These are phyloP conservation scores for Hypoxylon sp. DNA, from an alignment of 2,329 filamentous ascomycete species.

Conservation along the genomic window DNA sequence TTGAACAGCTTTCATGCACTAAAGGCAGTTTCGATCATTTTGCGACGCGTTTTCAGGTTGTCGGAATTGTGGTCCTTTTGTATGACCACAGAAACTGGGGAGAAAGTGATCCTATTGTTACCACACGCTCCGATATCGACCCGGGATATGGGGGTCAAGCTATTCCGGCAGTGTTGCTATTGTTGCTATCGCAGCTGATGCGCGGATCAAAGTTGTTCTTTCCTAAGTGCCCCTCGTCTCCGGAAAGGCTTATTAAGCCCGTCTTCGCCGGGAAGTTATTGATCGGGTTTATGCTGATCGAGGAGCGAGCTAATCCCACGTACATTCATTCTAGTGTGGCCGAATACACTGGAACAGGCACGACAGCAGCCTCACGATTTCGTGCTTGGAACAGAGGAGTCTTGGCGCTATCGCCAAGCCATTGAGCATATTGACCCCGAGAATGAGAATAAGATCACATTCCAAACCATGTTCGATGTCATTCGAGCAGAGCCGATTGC, in stretches of 20 bases:
- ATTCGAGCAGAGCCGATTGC: not conserved
- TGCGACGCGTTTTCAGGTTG: no score
- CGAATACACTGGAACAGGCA: not conserved
- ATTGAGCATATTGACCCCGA: not conserved
- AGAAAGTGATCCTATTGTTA: no score
- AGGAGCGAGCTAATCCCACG: not conserved
- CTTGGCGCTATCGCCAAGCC: not conserved
- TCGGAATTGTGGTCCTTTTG: no score
- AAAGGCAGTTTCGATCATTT: no score
- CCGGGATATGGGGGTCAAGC: not conserved
- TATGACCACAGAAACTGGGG: no score
- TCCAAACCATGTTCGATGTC: not conserved
- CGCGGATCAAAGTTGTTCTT: not conserved
- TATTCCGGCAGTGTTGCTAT: not conserved
- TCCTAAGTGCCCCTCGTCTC: not conserved
- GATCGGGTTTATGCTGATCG: not conserved
- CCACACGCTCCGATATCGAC: no score
- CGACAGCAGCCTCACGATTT: not conserved
- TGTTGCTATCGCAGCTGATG: not conserved
- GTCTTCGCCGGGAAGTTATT: not conserved
- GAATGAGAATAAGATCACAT: slow-evolving; percentile 1
- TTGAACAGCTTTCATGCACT: no score
- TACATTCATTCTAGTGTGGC: not conserved
- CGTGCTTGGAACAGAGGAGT: not conserved
- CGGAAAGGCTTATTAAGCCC: not conserved